These are phyloP conservation scores for Chrysoporthe deuterocubensis DNA, from an alignment of 2,329 filamentous ascomycete species.

Conservation along the genomic window DNA sequence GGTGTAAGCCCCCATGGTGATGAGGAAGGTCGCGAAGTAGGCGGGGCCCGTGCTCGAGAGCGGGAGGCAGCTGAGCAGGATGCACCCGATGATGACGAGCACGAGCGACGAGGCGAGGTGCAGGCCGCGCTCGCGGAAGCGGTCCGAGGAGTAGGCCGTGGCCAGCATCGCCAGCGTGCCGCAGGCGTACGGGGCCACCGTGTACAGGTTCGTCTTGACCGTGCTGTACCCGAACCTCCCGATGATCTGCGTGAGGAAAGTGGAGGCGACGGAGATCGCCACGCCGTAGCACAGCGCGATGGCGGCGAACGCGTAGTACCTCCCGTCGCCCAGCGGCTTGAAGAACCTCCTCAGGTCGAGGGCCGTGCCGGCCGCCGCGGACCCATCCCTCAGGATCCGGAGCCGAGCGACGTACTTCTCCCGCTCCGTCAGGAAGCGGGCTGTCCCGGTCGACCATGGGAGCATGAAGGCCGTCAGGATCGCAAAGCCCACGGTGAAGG, in stretches of 20 bases:
- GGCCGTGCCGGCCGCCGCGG: not conserved
- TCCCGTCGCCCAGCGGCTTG: not conserved
- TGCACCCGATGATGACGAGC: slow-evolving; percentile 9
- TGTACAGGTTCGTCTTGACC: slow-evolving; percentile 75
- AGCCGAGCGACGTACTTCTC: slow-evolving; percentile 4
- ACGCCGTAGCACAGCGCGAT: slow-evolving; percentile 17
- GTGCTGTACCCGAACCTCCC: slow-evolving; percentile 51
- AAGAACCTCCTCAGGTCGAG: slow-evolving; percentile 8
- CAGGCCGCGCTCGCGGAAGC: slow-evolving; percentile 1
- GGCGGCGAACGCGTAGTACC: not conserved
- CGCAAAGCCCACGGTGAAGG: slow-evolving; percentile 43
- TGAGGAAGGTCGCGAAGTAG: slow-evolving; percentile 17
- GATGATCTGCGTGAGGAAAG: slow-evolving; percentile 55
- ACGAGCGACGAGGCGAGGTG: slow-evolving; percentile 4
- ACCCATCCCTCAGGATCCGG: slow-evolving; percentile 7
- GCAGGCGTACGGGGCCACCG: slow-evolving; percentile 77
- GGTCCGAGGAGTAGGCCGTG: slow-evolving; percentile 8
- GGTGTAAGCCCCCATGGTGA: slow-evolving; percentile 5
- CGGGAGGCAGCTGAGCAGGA: slow-evolving; percentile 10
- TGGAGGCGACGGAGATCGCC: not conserved
- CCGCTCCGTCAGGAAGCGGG: slow-evolving; percentile 42
- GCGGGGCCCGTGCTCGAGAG: not conserved
- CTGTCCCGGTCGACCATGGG: slow-evolving; percentile 41
- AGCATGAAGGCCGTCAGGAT: slow-evolving; percentile 45
- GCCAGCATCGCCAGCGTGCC: slow-evolving; percentile 57